Evolutionary conservation across 2,329 filamentous ascomycete genomes (phyloP).

Genomic region (Aureobasidium sp.): DNA sequence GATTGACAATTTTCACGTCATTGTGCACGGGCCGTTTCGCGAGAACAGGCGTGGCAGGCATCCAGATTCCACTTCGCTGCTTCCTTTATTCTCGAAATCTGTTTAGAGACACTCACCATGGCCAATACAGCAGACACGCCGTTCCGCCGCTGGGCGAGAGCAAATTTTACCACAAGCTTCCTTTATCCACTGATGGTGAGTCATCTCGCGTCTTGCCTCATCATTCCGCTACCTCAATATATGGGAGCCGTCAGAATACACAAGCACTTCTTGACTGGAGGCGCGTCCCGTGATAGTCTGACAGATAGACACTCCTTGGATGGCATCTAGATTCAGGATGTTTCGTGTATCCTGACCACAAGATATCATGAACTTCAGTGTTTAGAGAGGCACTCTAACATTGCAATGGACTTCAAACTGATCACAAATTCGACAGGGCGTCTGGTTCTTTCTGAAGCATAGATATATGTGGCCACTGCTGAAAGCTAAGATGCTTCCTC

Average conservation of each 20-base stretch:
- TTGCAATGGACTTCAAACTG: neutral
- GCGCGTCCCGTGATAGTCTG: neutral
- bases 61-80: neutral
- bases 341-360: neutral
- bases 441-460: slow-evolving; percentile 72
- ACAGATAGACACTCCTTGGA: neutral
- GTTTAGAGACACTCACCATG: neutral
- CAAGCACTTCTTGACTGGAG: neutral
- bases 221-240: neutral
- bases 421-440: slow-evolving; percentile 47
- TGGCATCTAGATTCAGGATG: neutral
- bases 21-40: neutral
- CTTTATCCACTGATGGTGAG: slow-evolving; percentile 27
- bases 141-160: slow-evolving; percentile 6
- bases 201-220: neutral
- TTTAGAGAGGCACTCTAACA: neutral
- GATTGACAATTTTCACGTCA: neutral
- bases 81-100: neutral
- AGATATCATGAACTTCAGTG: neutral
- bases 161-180: slow-evolving; percentile 28
- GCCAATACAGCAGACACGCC: neutral
- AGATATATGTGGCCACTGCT: slow-evolving; percentile 79
- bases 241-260: neutral
- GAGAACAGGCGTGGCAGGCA: slow-evolving; percentile 3
- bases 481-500: slow-evolving; percentile 65